phyloP scores from a whole-genome alignment of 352 stramenopile species.

The Phytophthora chlamydospora region DNA sequence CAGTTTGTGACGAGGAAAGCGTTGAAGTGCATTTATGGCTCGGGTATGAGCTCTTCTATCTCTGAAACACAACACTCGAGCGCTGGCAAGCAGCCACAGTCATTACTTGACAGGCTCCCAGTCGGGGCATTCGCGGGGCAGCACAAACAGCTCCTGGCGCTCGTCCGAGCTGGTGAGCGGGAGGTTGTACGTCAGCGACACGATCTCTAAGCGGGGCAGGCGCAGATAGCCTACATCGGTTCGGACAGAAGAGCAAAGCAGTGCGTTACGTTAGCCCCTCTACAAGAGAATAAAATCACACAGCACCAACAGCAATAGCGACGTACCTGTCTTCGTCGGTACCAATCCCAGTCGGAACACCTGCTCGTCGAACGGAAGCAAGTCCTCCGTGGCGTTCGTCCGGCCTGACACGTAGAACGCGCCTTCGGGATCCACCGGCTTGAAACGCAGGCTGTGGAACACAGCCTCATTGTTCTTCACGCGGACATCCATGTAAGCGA shows the following conservation, averaged over 20 bases:
- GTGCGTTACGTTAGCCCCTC: constrained; percentile 17
- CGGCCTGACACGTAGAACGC: constrained; percentile 82
- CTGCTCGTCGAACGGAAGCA: constrained; percentile 74
- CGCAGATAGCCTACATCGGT: constrained; percentile 58
- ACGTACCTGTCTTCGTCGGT: constrained; percentile 83
- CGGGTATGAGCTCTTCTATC: not conserved
- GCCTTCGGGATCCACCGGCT: constrained; percentile 67
- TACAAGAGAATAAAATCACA: not conserved
- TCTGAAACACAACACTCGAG: not conserved
- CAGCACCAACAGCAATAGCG: constrained; percentile 1
- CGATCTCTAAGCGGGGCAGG: constrained; percentile 78
- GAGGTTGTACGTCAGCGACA: constrained; percentile 68
- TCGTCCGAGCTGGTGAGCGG: constrained; percentile 74
- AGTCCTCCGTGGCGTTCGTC: constrained; percentile 76
- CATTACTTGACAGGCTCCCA: constrained; percentile 39
- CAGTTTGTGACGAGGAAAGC: not conserved
- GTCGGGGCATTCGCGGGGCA: constrained; percentile 62
- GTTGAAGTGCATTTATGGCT: constrained; percentile 9
- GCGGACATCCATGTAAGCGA: constrained; percentile 61
- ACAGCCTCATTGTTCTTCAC: constrained; percentile 78
- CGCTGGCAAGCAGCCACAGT: not conserved
- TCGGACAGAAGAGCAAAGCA: constrained; percentile 5
- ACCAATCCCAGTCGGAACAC: constrained; percentile 71
- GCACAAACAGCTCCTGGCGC: constrained; percentile 76
- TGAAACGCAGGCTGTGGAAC: constrained; percentile 75